Conservation (phyloP, 345 rosid species). For the Cardamine resedifolia region DNA sequence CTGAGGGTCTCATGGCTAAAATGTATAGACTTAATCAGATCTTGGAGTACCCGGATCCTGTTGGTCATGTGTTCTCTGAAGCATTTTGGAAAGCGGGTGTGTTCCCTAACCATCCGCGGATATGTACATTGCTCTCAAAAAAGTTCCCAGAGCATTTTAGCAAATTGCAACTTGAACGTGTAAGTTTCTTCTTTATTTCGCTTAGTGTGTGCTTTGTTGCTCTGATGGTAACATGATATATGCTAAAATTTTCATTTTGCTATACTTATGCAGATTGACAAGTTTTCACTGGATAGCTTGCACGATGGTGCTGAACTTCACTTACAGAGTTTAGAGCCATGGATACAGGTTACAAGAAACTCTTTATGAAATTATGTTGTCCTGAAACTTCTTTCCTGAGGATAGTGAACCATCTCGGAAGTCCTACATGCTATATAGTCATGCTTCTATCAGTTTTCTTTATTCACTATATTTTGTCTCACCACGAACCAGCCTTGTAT, state of each 20-base stretch:
- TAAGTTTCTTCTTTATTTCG: slow-evolving; percentile 32
- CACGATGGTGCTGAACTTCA: slow-evolving; percentile 84
- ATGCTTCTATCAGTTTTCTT: background rate
- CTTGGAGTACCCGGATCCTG: slow-evolving; percentile 87
- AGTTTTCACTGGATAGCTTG: slow-evolving; percentile 83
- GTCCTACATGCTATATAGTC: slow-evolving; percentile 7
- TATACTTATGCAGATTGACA: slow-evolving; percentile 68
- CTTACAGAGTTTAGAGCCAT: slow-evolving; percentile 93
- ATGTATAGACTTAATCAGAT: slow-evolving; percentile 93
- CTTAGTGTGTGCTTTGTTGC: slow-evolving; percentile 14
- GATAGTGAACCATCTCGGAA: slow-evolving; percentile 9
- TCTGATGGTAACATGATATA: background rate
- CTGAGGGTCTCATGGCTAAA: slow-evolving; percentile 96
- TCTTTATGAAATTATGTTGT: slow-evolving; percentile 20
- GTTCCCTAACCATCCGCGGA: slow-evolving; percentile 82
- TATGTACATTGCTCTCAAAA: slow-evolving; percentile 83
- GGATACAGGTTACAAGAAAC: slow-evolving; percentile 70
- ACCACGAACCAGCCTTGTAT: background rate
- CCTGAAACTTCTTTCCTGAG: slow-evolving; percentile 3
- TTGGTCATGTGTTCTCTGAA: slow-evolving; percentile 70
- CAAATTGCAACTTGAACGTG: slow-evolving; percentile 95
- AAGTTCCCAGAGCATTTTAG: slow-evolving; percentile 96
- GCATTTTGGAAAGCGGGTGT: slow-evolving; percentile 94
- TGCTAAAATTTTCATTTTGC: background rate
- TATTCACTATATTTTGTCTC: background rate